Base-by-base conservation (phyloP, 2,329 filamentous ascomycete genomes). In the Septoria linicola region DNA sequence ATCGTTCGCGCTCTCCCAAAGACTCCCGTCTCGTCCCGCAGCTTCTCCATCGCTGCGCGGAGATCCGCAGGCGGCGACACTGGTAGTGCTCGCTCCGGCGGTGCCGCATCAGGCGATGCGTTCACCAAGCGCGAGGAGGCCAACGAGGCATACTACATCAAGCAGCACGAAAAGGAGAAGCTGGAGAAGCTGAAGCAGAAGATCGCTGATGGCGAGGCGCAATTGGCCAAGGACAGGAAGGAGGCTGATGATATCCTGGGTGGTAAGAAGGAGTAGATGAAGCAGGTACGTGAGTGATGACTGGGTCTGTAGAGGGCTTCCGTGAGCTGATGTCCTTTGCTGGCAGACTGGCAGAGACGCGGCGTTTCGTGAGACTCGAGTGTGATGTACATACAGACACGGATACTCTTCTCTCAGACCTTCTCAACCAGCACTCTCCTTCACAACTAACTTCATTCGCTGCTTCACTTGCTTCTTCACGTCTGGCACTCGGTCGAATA, bases 41-140 rank as follows among this genome's bases (percentile, higher is more conserved):
- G 57, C 59, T 74, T 78, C 68, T 71, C 71, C 49, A 65, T 68
- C 52, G 68, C 70, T 34, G 63, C 72, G 44, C 68, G 70, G 41
- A 65, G 67, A 52, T 73, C 75, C 72, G 63, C 71, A 42, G 71
- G 52, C 40, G 75, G 74, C 30, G 71, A 75, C 50, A 70, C 74
- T 51, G 74, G 70, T 40, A 45, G 65, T 17, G 67, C 72, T 14
- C 67, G 75, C 56, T 60, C 72, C 11, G 70, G 68, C 27, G 74
- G 75, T 36, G 47, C 59, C 30, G 68, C 68, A 6, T 58, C 63
- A 61, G 95, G 92, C 64, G 92, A 99, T 70, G 83, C 89, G 51
- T 99, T 96, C 82, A 89, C 85, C 76, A 87, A 86, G 76, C 89
- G 93, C 65, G 93, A 99, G 76, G 82, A 85, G 70, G 92, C 92